Evolutionary conservation across 2,329 filamentous ascomycete species (phyloP).

Genomic region (Biscogniauxia marginata): DNA sequence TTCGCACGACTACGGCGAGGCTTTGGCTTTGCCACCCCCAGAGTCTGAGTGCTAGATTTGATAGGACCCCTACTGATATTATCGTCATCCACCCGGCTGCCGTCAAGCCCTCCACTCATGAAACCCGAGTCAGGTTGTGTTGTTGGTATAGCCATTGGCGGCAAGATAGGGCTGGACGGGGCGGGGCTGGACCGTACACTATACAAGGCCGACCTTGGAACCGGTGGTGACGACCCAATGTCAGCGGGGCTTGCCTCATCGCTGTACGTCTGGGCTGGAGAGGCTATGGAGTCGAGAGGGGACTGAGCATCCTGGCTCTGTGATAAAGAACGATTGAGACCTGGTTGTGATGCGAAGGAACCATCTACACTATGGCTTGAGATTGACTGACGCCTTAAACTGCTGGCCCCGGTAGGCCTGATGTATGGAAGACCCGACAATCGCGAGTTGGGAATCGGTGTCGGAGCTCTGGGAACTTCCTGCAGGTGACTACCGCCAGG

Average conservation of each 20-base stretch:
- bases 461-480: constrained; percentile 73
- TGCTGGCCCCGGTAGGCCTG: constrained; percentile 44
- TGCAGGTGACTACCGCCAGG: constrained; percentile 57
- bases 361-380: constrained; percentile 50
- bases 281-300: constrained; percentile 50
- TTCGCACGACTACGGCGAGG: constrained; percentile 30
- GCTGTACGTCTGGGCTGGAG: constrained; percentile 46
- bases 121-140: constrained; percentile 75
- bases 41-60: constrained; percentile 30
- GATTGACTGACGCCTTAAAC: constrained; percentile 60
- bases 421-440: constrained; percentile 25
- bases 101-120: constrained; percentile 75
- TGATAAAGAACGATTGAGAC: constrained; percentile 40
- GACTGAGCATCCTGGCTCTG: constrained; percentile 53
- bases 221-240: constrained; percentile 86
- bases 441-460: constrained; percentile 62
- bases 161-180: constrained; percentile 77
- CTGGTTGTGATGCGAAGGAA: constrained; percentile 27
- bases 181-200: constrained; percentile 57
- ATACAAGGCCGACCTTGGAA: constrained; percentile 61
- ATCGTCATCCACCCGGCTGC: constrained; percentile 59
- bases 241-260: constrained; percentile 71
- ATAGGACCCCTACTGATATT: constrained; percentile 46
- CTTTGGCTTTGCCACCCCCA: constrained; percentile 34
- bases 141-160: constrained; percentile 60